Evolutionary conservation across 2,329 filamentous ascomycete species (phyloP).

Genomic region (Didymella lethalis): DNA sequence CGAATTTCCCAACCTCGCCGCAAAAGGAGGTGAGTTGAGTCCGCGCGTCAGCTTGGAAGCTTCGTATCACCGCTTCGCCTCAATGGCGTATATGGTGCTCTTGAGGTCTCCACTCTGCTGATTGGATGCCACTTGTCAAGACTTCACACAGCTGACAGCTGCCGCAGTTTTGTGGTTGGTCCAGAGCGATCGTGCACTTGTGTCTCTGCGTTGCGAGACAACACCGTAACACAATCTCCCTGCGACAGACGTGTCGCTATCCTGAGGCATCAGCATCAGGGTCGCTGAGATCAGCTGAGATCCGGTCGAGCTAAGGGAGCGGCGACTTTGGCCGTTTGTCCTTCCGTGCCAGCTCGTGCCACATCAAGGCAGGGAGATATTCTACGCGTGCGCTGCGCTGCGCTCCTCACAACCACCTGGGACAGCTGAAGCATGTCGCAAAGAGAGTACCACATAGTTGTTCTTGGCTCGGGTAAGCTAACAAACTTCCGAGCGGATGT

Average conservation of each 20-base stretch:
- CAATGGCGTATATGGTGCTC: slow-evolving; percentile 28
- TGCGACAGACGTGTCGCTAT: slow-evolving; percentile 27
- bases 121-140: slow-evolving; percentile 32
- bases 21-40: slow-evolving; percentile 32
- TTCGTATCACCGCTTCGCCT: slow-evolving; percentile 21
- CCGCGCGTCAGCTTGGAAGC: slow-evolving; percentile 20
- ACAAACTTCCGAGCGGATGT: slow-evolving; percentile 23
- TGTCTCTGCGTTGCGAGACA: slow-evolving; percentile 28
- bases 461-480: slow-evolving; percentile 52
- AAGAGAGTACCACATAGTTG: slow-evolving; percentile 55
- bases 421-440: slow-evolving; percentile 47
- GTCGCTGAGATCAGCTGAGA: slow-evolving; percentile 29
- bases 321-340: slow-evolving; percentile 41
- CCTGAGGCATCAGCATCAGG: slow-evolving; percentile 27
- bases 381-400: slow-evolving; percentile 23
- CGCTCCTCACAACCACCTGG: slow-evolving; percentile 21
- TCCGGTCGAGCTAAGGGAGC: slow-evolving; percentile 36
- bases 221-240: slow-evolving; percentile 30
- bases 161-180: slow-evolving; percentile 41
- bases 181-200: slow-evolving; percentile 33
- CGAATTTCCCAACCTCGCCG: slow-evolving; percentile 33
- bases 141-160: slow-evolving; percentile 39
- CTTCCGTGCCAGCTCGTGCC: slow-evolving; percentile 43
- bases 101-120: slow-evolving; percentile 23
- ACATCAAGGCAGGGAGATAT: slow-evolving; percentile 31